Evolutionary conservation across 23 red algal species (phyloP).

Genomic region (Chondrus crispus): DNA sequence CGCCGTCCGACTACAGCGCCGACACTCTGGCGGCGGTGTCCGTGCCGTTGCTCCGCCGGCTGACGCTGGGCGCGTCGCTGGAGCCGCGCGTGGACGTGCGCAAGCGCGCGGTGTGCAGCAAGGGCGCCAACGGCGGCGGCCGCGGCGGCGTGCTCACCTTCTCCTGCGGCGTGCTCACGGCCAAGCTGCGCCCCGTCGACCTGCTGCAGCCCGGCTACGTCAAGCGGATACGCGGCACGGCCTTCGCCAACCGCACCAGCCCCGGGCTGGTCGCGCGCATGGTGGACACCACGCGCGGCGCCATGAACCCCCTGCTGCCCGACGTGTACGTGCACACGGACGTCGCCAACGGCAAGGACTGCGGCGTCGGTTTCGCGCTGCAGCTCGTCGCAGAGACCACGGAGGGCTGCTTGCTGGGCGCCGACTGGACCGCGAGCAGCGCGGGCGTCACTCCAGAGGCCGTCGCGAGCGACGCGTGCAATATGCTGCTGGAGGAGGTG

Average conservation of each 20-base stretch:
- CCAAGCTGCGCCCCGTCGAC: slow-evolving; percentile 59
- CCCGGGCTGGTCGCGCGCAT: slow-evolving; percentile 51
- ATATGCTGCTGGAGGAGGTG: slow-evolving; percentile 73
- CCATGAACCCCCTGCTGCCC: slow-evolving; percentile 52
- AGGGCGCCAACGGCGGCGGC: background rate
- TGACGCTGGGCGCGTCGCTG: slow-evolving; percentile 35
- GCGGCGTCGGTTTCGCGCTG: slow-evolving; percentile 63
- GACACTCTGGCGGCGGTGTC: slow-evolving; percentile 71
- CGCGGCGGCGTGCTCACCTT: slow-evolving; percentile 53
- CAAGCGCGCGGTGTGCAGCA: slow-evolving; percentile 1
- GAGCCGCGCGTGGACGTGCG: slow-evolving; percentile 34
- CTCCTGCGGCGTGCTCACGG: slow-evolving; percentile 49
- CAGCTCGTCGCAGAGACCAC: slow-evolving; percentile 70
- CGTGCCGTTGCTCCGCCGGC: slow-evolving; percentile 64
- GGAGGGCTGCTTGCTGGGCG: slow-evolving; percentile 64
- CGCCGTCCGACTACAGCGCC: slow-evolving; percentile 31
- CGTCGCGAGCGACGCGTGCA: slow-evolving; percentile 31
- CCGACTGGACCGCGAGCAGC: slow-evolving; percentile 51
- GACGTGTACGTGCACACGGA: slow-evolving; percentile 89
- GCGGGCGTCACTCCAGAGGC: slow-evolving; percentile 1
- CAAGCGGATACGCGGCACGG: slow-evolving; percentile 79
- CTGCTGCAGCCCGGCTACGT: slow-evolving; percentile 64
- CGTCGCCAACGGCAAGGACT: slow-evolving; percentile 17
- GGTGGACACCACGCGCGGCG: slow-evolving; percentile 50
- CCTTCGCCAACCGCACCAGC: slow-evolving; percentile 51